Evolutionary conservation across 2,329 filamentous ascomycete genomes (phyloP).

Genomic region (Neonectria sp.): DNA sequence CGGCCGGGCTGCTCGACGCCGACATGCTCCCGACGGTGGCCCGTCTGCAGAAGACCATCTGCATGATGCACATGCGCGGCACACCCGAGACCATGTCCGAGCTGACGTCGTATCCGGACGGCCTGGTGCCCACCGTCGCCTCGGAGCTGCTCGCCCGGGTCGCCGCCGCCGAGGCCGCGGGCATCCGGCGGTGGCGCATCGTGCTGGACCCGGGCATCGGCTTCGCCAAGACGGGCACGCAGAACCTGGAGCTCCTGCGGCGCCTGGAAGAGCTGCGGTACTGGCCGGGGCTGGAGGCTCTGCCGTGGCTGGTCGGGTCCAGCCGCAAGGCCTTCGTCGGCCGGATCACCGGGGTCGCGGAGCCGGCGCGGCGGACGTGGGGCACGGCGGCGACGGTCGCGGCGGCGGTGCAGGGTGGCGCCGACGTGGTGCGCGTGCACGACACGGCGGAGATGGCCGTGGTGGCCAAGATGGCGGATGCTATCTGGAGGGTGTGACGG

Average conservation of each 20-base stretch:
- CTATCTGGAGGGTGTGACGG: slow-evolving; percentile 79
- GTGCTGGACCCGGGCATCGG: slow-evolving; percentile 94
- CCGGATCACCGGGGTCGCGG: slow-evolving; percentile 80
- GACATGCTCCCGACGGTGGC: slow-evolving; percentile 89
- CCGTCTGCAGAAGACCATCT: slow-evolving; percentile 82
- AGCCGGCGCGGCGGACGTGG: slow-evolving; percentile 80
- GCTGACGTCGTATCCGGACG: slow-evolving; percentile 77
- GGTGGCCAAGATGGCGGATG: slow-evolving; percentile 90
- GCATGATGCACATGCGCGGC: slow-evolving; percentile 95
- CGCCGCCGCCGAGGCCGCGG: slow-evolving; percentile 81
- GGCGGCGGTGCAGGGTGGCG: slow-evolving; percentile 87
- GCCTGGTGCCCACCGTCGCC: slow-evolving; percentile 76
- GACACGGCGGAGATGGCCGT: slow-evolving; percentile 89
- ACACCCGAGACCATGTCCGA: slow-evolving; percentile 85
- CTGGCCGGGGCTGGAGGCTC: slow-evolving; percentile 74
- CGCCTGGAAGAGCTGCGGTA: slow-evolving; percentile 74
- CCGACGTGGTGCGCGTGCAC: slow-evolving; percentile 93
- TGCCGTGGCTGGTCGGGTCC: slow-evolving; percentile 92
- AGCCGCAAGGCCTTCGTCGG: slow-evolving; percentile 95
- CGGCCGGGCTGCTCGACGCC: slow-evolving; percentile 83
- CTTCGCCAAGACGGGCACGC: slow-evolving; percentile 87
- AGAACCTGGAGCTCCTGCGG: slow-evolving; percentile 87
- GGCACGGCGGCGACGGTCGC: slow-evolving; percentile 92
- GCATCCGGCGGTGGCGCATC: slow-evolving; percentile 93
- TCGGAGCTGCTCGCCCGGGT: slow-evolving; percentile 80